phyloP scores from a whole-genome alignment of 495 filamentous ascomycete species.

The Tetracladium setigerum region DNA sequence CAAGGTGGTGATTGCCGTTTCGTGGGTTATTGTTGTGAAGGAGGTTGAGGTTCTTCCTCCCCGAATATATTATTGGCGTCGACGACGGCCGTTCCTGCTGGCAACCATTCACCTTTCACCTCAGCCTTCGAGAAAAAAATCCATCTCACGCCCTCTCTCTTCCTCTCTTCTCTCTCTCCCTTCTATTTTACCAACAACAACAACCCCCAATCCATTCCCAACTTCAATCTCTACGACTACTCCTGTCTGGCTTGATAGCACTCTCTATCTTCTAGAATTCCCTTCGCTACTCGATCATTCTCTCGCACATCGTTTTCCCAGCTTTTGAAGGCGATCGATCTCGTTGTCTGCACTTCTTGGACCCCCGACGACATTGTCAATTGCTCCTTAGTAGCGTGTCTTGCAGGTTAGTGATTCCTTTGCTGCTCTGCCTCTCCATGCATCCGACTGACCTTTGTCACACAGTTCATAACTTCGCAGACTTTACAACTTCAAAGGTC shows the following conservation, averaged over 20 bases:
- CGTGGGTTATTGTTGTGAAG: not conserved
- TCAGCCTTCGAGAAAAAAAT: slow-evolving; percentile 10
- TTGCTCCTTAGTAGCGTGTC: too few relatives aligned
- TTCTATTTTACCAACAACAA: slow-evolving; percentile 12
- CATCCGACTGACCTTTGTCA: slow-evolving; percentile 6
- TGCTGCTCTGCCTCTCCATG: not conserved
- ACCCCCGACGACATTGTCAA: too few relatives aligned
- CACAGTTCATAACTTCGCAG: slow-evolving; percentile 7
- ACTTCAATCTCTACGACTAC: slow-evolving; percentile 20
- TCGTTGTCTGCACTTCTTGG: not conserved
- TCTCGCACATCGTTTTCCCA: slow-evolving; percentile 9
- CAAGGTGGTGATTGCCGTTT: not conserved
- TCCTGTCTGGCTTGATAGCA: slow-evolving; percentile 25
- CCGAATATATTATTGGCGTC: not conserved
- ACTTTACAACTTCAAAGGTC: slow-evolving; percentile 4
- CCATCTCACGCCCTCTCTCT: slow-evolving; percentile 13
- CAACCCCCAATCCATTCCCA: slow-evolving; percentile 12
- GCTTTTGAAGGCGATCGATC: not conserved
- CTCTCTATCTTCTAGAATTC: slow-evolving; percentile 22
- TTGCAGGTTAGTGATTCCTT: slow-evolving; percentile 4
- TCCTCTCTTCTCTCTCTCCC: slow-evolving; percentile 3
- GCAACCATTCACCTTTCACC: slow-evolving; percentile 15
- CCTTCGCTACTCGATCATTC: slow-evolving; percentile 18
- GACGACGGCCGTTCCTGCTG: slow-evolving; percentile 10
- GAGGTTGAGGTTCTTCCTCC: not conserved